Evolutionary conservation across 495 filamentous ascomycete species (phyloP), one percentile per base, ranked within the genome.

Genomic region (Cladorrhinum samala): DNA sequence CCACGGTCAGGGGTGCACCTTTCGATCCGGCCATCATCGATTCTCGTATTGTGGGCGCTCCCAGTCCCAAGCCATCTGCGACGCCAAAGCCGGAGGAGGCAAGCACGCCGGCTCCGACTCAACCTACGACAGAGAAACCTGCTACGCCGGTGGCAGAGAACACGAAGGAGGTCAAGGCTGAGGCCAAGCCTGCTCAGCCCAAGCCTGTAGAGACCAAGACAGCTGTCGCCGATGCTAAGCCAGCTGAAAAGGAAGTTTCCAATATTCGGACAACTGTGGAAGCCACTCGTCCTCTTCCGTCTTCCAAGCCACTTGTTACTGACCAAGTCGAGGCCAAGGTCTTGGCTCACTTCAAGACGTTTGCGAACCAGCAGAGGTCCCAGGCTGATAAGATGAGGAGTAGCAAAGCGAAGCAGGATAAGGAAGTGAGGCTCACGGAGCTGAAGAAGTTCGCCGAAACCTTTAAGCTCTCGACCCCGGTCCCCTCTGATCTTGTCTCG

Each of bases 401-500:
- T 55, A 80, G 77, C 47, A 88, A 90, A 63, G 82, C 81, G 18
- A 89, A 86, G 54, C 83, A 84, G 21, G 88, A 96, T 58, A 93
- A 94, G 63, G 87, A 87, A 54, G 78, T 91, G 57, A 96, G 94
- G 72, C 66, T 99, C 50, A 91, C 87, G 53, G 93, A 99, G 63
- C 72, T 99, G 52, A 91, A 91, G 79, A 95, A 90, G 57, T 99
- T 99, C 62, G 88, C 94, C 0, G 75, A 85, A 61, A 93, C 77
- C 68, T 99, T 99, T 76, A 96, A 96, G 68, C 80, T 99, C 1
- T 80, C 83, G 9, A 95, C 90, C 1, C 89, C 89, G 9, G 90
- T 99, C 8, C 93, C 93, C 6, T 83, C 82, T 54, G 93, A 99
- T 68, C 70, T 99, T 43, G 88, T 99, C 19, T 83, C 88, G 2